Evolutionary conservation across 2,329 filamentous ascomycete genomes (phyloP), one percentile per base, ranked within the genome.

Genomic region (Pseudohalonectria lignicola): DNA sequence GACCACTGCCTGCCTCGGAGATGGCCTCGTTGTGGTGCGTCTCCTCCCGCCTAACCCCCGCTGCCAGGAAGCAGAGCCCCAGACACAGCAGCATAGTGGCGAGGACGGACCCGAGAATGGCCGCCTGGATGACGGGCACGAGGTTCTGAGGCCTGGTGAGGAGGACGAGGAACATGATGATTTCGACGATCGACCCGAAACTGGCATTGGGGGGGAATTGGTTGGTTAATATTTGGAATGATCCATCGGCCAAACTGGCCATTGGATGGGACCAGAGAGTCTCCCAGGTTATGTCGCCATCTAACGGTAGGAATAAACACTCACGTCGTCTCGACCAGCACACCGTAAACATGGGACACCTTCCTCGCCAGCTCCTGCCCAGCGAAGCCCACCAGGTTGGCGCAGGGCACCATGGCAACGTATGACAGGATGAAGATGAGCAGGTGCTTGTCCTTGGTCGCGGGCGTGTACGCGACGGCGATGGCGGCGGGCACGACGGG

Each of bases 11-110:
- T 7, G 82, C 82, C 59, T 94, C 86, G 46, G 79, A 83, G 40
- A 93, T 72, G 4, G 79, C 78, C 41, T 81, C 74, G 50, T 82
- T 80, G 53, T 93, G 92, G 13, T 64, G 67, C 47, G 86, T 74
- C 46, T 82, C 74, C 5, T 82, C 67, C 23, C 79, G 74, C 39
- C 67, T 65, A 26, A 90, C 46, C 8, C 86, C 86, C 30, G 84
- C 84, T 17, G 78, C 71, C 43, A 90, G 76, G 63, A 94, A 93
- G 55, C 85, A 92, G 37, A 80, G 52, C 0, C 86, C 86, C 19
- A 93, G 60, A 48, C 86, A 93, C 1, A 93, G 66, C 32, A 93
- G 61, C 61, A 92, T 72, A 23, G 86, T 93, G 11, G 86, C 85
- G 25, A 94, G 58, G 32, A 93, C 82, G 1, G 84, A 90, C 26